phyloP scores from a whole-genome alignment of 2,329 filamentous ascomycete genomes.

The Trichocomaceae sp. region DNA sequence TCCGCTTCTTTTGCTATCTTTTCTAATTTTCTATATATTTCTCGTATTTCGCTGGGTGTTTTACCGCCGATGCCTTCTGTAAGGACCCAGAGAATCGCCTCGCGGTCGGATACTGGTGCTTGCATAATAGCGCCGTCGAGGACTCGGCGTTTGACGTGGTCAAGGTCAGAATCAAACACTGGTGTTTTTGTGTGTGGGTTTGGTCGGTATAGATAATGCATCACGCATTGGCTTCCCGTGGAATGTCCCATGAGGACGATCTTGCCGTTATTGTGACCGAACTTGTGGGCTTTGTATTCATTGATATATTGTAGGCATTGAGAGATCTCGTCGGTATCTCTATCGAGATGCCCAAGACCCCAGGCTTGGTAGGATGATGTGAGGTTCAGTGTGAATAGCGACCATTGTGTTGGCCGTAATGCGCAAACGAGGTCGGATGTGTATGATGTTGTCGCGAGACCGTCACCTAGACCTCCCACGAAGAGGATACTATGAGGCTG shows the following conservation, averaged over 20 bases:
- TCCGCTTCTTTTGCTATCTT: conserved; percentile 5
- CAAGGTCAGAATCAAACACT: conserved; percentile 20
- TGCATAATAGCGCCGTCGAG: conserved; percentile 67
- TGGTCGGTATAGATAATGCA: conserved; percentile 48
- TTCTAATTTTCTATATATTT: conserved; percentile 39
- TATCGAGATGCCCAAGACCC: conserved; percentile 7
- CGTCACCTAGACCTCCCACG: conserved; percentile 64
- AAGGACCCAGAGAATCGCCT: conserved; percentile 48
- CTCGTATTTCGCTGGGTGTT: conserved; percentile 34
- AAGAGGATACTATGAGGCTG: conserved; percentile 58
- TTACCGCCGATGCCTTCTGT: conserved; percentile 12
- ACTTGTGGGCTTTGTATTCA: conserved; percentile 10
- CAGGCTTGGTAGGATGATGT: conserved; percentile 28
- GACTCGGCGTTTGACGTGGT: conserved; percentile 34
- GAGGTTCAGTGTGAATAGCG: conserved; percentile 37
- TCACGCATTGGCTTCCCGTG: conserved; percentile 55
- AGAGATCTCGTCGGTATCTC: conserved; percentile 10
- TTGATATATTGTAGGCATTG: conserved; percentile 10
- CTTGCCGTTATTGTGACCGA: conserved; percentile 36
- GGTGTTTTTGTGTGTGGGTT: conserved; percentile 19
- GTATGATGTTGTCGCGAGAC: conserved; percentile 59
- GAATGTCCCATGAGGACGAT: conserved; percentile 56
- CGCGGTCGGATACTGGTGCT: conserved; percentile 66
- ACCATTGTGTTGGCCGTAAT: conserved; percentile 32
- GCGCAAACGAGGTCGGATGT: conserved; percentile 37